These are phyloP conservation scores for Metschnikowia matae DNA, from an alignment of 805 yeast genomes.

Conservation along the genomic window DNA sequence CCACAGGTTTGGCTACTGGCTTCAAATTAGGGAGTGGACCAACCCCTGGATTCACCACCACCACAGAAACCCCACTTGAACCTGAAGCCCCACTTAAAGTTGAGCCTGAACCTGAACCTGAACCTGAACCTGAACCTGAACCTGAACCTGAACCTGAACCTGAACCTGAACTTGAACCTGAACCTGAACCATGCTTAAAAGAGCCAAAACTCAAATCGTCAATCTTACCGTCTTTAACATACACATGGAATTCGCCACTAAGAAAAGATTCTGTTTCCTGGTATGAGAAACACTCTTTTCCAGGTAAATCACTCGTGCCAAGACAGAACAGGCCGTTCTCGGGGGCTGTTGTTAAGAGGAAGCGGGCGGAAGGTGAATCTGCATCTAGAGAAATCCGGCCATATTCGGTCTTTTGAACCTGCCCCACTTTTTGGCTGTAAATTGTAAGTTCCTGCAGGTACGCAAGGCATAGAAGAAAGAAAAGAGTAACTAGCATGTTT, in stretches of 20 bases:
- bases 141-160: too few species aligned
- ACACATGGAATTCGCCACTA: conserved; percentile 11
- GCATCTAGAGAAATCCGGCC: conserved; percentile 18
- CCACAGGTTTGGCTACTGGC: conserved; percentile 13
- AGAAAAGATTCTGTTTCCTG: conserved; percentile 7
- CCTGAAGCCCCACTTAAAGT: not conserved
- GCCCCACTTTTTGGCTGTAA: conserved; percentile 1
- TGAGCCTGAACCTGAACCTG: too few species aligned
- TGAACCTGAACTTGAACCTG: too few species aligned
- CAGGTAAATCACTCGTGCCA: conserved; percentile 29
- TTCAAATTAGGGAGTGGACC: conserved; percentile 30
- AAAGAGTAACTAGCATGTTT: conserved; percentile 3
- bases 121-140: too few species aligned
- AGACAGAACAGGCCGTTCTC: conserved; percentile 21
- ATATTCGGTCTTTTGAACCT: conserved; percentile 2
- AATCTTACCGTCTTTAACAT: conserved; percentile 5
- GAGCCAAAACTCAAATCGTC: conserved; percentile 4
- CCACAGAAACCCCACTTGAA: not conserved
- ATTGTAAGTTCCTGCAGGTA: conserved; percentile 9
- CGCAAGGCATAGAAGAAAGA: conserved; percentile 4
- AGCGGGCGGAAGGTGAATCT: conserved; percentile 6
- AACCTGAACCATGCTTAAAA: too few species aligned
- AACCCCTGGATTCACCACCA: conserved; percentile 1
- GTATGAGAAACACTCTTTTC: conserved; percentile 31
- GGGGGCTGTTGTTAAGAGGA: conserved; percentile 3